phyloP scores from a whole-genome alignment of 2,329 filamentous ascomycete genomes.

The Stachybotrys echinatus region DNA sequence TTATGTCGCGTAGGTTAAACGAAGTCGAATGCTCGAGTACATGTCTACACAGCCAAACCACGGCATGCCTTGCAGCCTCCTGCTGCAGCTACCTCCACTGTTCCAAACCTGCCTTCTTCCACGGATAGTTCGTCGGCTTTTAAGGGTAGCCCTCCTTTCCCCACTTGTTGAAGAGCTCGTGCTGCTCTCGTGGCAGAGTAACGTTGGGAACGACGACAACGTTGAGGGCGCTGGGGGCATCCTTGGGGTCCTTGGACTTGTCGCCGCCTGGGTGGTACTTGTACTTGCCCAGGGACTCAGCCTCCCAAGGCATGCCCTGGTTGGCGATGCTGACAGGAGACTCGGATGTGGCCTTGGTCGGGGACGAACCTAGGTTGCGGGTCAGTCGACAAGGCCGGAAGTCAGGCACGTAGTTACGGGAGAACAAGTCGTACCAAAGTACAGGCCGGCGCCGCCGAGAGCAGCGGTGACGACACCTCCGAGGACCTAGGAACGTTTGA shows the following conservation, averaged over 20 bases:
- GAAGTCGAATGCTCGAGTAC: constrained; percentile 15
- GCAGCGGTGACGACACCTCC: constrained; percentile 85
- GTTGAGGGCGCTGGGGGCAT: constrained; percentile 93
- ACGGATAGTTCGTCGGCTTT: constrained; percentile 5
- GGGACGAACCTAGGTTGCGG: constrained; percentile 60
- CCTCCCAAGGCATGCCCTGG: constrained; percentile 89
- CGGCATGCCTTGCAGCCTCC: background rate
- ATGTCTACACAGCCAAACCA: constrained; percentile 13
- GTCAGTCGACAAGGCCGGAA: background rate
- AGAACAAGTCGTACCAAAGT: constrained; percentile 60
- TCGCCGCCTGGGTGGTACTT: constrained; percentile 85
- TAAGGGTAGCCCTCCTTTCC: constrained; percentile 89
- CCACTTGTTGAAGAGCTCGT: constrained; percentile 99
- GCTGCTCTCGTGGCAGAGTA: constrained; percentile 83
- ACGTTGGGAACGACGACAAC: constrained; percentile 91
- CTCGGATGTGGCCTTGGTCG: constrained; percentile 82
- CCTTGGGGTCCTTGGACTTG: constrained; percentile 66
- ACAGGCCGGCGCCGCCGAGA: constrained; percentile 84
- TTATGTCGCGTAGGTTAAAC: constrained; percentile 15
- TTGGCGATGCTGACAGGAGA: constrained; percentile 66
- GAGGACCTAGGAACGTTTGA: constrained; percentile 60
- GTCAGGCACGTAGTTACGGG: background rate
- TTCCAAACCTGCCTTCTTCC: background rate
- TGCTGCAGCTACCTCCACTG: constrained; percentile 6
- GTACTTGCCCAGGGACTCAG: constrained; percentile 61